Conservation (phyloP, 2,329 filamentous ascomycete genomes). For the Colletotrichum endophyticum region DNA sequence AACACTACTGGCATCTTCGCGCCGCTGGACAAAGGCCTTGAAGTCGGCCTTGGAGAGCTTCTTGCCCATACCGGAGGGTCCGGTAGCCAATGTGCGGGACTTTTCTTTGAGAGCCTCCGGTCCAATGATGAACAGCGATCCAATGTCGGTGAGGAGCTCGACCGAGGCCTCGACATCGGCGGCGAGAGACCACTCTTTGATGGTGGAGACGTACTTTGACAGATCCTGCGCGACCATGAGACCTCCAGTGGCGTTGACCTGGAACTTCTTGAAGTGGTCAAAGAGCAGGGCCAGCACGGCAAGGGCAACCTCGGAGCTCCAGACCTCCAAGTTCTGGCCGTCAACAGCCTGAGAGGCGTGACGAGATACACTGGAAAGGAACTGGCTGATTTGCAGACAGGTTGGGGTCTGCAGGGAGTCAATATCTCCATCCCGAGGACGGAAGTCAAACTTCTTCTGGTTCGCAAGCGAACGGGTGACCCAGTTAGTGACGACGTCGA, state of each 20-base stretch:
- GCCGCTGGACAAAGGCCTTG: slow-evolving; percentile 81
- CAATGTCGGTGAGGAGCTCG: slow-evolving; percentile 90
- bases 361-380: slow-evolving; percentile 72
- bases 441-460: slow-evolving; percentile 90
- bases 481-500: slow-evolving; percentile 77
- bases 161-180: slow-evolving; percentile 72
- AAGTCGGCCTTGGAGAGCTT: slow-evolving; percentile 73
- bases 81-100: slow-evolving; percentile 61
- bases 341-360: slow-evolving; percentile 74
- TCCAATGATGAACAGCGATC: slow-evolving; percentile 93
- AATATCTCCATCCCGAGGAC: slow-evolving; percentile 80
- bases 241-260: slow-evolving; percentile 89
- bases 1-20: slow-evolving; percentile 82
- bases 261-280: slow-evolving; percentile 93
- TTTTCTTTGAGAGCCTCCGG: slow-evolving; percentile 77
- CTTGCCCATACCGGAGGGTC: slow-evolving; percentile 47
- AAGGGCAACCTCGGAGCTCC: slow-evolving; percentile 83
- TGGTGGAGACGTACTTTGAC: slow-evolving; percentile 85
- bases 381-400: slow-evolving; percentile 80
- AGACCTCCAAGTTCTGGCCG: slow-evolving; percentile 81
- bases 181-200: slow-evolving; percentile 80
- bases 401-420: slow-evolving; percentile 87
- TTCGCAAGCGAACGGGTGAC: slow-evolving; percentile 72
- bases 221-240: slow-evolving; percentile 97
- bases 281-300: slow-evolving; percentile 80